Conservation (phyloP, 495 filamentous ascomycete genomes). For the Parachaetomium inaequale region DNA sequence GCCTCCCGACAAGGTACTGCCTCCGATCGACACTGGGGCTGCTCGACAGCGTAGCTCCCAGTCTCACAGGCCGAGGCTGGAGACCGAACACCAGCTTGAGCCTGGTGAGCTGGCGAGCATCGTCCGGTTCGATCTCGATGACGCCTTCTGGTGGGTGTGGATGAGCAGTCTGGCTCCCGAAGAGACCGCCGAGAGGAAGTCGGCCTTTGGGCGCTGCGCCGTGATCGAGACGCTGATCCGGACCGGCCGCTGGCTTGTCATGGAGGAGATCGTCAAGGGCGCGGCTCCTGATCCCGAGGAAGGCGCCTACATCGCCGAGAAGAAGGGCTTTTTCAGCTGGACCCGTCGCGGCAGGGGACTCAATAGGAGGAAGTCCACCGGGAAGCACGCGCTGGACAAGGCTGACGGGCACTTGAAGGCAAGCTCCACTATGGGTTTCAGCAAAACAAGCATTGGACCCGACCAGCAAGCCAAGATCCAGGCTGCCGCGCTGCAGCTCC, state of each 20-base stretch:
- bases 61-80: conserved; percentile 69
- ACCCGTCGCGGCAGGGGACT: conserved; percentile 65
- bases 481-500: conserved; percentile 77
- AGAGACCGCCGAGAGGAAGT: conserved; percentile 78
- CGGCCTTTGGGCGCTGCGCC: conserved; percentile 90
- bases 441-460: conserved; percentile 84
- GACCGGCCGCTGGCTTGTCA: conserved; percentile 82
- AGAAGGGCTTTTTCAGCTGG: conserved; percentile 87
- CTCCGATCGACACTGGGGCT: conserved; percentile 65
- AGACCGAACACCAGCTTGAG: conserved; percentile 64
- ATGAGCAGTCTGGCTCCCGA: conserved; percentile 93
- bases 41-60: conserved; percentile 78
- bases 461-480: conserved; percentile 93
- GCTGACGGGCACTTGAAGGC: conserved; percentile 29
- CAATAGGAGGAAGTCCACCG: conserved; percentile 63
- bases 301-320: conserved; percentile 86
- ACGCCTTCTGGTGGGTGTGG: conserved; percentile 99
- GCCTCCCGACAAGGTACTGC: conserved; percentile 85
- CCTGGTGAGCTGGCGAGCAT: conserved; percentile 95
- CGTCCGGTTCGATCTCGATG: conserved; percentile 78
- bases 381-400: conserved; percentile 43
- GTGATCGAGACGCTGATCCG: conserved; percentile 82
- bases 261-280: conserved; percentile 95
- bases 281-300: conserved; percentile 81
- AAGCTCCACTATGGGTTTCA: conserved; percentile 53